Evolutionary conservation across 495 filamentous ascomycete species (phyloP).

Genomic region (Entonaema liquescens): DNA sequence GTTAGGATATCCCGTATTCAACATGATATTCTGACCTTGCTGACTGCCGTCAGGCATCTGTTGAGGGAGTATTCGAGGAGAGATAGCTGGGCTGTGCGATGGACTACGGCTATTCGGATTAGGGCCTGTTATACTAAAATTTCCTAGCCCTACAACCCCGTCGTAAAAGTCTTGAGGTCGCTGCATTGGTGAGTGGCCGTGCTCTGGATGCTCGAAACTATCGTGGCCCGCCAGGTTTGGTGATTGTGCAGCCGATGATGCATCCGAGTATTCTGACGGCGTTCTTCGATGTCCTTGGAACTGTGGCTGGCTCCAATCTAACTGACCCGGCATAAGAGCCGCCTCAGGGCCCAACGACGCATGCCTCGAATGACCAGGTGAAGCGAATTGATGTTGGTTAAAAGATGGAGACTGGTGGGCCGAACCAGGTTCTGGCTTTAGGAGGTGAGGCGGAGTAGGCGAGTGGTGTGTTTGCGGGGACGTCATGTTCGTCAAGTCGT

Average conservation of each 20-base stretch:
- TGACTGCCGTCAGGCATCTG: constrained; percentile 63
- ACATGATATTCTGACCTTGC: constrained; percentile 45
- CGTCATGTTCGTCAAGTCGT: constrained; percentile 73
- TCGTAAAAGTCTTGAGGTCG: constrained; percentile 81
- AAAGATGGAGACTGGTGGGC: constrained; percentile 66
- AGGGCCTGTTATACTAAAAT: constrained; percentile 83
- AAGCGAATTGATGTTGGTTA: constrained; percentile 64
- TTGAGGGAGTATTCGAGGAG: constrained; percentile 82
- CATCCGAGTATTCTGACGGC: constrained; percentile 90
- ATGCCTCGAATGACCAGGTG: constrained; percentile 74
- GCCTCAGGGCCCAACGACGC: constrained; percentile 82
- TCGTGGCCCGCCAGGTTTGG: constrained; percentile 83
- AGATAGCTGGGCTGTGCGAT: constrained; percentile 83
- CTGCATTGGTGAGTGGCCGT: constrained; percentile 81
- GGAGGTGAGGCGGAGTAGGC: constrained; percentile 74
- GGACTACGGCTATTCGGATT: constrained; percentile 73
- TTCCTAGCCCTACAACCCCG: constrained; percentile 77
- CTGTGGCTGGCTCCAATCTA: constrained; percentile 77
- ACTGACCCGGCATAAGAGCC: constrained; percentile 71
- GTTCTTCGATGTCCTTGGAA: constrained; percentile 83
- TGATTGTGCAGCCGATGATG: constrained; percentile 80
- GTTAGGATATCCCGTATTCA: constrained; percentile 40
- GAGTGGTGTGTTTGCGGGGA: constrained; percentile 67
- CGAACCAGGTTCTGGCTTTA: constrained; percentile 69
- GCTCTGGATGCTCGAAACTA: constrained; percentile 76